A percentile compares a stretch with the other conserved stretches of the same genome.
phyloP scores from a whole-genome alignment of 1,284 basidiomycete species.

The Cutaneotrichosporon daszewskae region DNA sequence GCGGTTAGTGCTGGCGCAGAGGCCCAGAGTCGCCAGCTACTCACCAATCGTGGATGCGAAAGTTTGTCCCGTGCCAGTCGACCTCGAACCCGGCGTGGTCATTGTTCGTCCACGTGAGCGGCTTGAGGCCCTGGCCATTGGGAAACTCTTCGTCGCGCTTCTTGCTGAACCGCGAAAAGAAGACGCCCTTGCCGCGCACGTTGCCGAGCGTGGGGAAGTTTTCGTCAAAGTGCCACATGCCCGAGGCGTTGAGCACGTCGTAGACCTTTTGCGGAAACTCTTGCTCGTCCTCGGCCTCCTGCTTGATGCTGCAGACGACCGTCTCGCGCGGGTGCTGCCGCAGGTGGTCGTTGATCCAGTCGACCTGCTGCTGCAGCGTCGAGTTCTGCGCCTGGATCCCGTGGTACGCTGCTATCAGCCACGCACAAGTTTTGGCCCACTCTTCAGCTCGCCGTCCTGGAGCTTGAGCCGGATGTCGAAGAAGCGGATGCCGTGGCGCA shows the following conservation, averaged over 20 bases:
- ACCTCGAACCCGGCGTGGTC: conserved; percentile 64
- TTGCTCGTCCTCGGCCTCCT: conserved; percentile 56
- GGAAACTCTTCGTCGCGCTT: conserved; percentile 53
- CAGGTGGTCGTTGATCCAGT: conserved; percentile 61
- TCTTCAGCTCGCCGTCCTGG: conserved; percentile 51
- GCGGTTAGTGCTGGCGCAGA: background rate
- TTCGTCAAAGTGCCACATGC: conserved; percentile 75
- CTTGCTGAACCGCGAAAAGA: conserved; percentile 67
- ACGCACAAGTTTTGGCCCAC: conserved; percentile 18
- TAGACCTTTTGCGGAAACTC: conserved; percentile 62
- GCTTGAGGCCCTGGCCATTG: conserved; percentile 64
- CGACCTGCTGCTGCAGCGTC: conserved; percentile 56
- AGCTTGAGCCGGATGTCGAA: conserved; percentile 74
- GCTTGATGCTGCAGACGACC: conserved; percentile 76
- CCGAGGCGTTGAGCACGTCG: conserved; percentile 58
- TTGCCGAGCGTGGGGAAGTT: conserved; percentile 70
- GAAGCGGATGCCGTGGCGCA: conserved; percentile 59
- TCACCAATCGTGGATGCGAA: conserved; percentile 77
- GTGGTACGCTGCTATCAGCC: conserved; percentile 58
- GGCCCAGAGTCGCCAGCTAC: conserved; percentile 25
- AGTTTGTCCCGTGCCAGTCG: conserved; percentile 54
- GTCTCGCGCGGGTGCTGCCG: conserved; percentile 61
- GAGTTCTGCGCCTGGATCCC: conserved; percentile 65
- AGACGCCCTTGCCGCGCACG: conserved; percentile 70
- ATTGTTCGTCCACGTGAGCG: conserved; percentile 73